Conservation (phyloP, 2,329 filamentous ascomycete genomes). For the Penicillium sp. region DNA sequence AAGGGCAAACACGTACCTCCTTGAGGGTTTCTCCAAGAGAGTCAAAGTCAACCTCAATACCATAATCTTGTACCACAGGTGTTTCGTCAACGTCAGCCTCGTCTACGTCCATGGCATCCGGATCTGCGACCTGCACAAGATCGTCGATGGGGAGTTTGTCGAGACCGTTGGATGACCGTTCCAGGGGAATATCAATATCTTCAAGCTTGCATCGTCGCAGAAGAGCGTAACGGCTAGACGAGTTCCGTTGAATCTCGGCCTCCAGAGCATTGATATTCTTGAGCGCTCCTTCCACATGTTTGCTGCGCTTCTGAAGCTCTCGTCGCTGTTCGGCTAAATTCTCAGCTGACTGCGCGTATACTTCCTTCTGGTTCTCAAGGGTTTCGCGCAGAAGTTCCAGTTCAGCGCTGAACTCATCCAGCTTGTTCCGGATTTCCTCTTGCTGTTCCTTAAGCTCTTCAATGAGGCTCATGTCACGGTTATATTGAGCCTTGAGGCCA, state of each 20-base stretch:
- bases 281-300: conserved; percentile 75
- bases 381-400: conserved; percentile 75
- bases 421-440: conserved; percentile 71
- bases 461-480: conserved; percentile 71
- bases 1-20: conserved; percentile 60
- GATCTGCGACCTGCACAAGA: conserved; percentile 70
- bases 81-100: conserved; percentile 61
- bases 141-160: conserved; percentile 89
- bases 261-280: conserved; percentile 81
- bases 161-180: conserved; percentile 69
- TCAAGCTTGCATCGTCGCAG: conserved; percentile 91
- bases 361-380: conserved; percentile 69
- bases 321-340: conserved; percentile 77
- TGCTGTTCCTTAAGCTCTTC: conserved; percentile 73
- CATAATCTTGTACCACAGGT: conserved; percentile 80
- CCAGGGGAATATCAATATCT: conserved; percentile 83
- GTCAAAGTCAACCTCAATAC: conserved; percentile 86
- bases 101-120: conserved; percentile 92
- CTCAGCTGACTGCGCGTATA: conserved; percentile 71
- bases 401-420: conserved; percentile 74
- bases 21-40: conserved; percentile 81
- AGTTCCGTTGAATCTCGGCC: conserved; percentile 82
- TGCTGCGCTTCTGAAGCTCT: conserved; percentile 82
- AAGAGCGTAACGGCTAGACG: conserved; percentile 79
- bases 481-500: conserved; percentile 67